A percentile compares a stretch with the other conserved stretches of the same genome.
phyloP scores from a whole-genome alignment of 371 early-diverging fungal genomes.

The Syncephalis plumigaleata region DNA sequence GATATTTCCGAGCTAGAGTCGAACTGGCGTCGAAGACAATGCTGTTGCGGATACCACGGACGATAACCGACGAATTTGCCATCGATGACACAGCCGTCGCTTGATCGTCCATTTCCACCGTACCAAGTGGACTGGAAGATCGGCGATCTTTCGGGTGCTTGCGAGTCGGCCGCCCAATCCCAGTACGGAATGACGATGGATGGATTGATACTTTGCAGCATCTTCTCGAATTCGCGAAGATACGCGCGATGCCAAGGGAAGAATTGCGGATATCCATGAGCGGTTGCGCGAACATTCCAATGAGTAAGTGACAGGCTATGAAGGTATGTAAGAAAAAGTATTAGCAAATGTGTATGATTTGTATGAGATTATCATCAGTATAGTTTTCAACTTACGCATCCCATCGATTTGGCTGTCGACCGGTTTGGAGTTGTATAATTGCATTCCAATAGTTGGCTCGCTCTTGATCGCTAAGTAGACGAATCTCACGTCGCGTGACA shows the following conservation, averaged over 20 bases:
- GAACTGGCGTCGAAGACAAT: conserved; percentile 12
- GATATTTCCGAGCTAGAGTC: conserved; percentile 8
- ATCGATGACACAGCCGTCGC: conserved; percentile 8
- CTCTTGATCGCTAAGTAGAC: background rate
- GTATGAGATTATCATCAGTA: no score
- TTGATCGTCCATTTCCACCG: conserved; percentile 9
- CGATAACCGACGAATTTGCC: conserved; percentile 6
- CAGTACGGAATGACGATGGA: conserved; percentile 26
- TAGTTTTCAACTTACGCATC: no score
- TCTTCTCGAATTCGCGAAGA: conserved; percentile 12
- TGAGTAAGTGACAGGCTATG: background rate
- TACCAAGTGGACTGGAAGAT: conserved; percentile 6
- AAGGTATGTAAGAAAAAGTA: no score
- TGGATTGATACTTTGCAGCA: conserved; percentile 16
- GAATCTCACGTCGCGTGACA: background rate
- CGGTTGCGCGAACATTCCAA: background rate
- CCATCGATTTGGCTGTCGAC: no score
- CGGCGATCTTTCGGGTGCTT: conserved; percentile 2
- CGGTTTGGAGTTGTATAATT: background rate
- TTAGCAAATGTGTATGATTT: no score
- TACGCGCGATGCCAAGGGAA: conserved; percentile 24
- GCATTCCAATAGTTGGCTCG: background rate
- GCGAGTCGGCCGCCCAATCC: conserved; percentile 22
- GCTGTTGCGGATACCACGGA: conserved; percentile 3
- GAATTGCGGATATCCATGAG: conserved; percentile 13